Percentiles rank a stretch among this genome's conserved stretches.
phyloP scores from a whole-genome alignment of 306 rosid genomes.

The Parietaria judaica region DNA sequence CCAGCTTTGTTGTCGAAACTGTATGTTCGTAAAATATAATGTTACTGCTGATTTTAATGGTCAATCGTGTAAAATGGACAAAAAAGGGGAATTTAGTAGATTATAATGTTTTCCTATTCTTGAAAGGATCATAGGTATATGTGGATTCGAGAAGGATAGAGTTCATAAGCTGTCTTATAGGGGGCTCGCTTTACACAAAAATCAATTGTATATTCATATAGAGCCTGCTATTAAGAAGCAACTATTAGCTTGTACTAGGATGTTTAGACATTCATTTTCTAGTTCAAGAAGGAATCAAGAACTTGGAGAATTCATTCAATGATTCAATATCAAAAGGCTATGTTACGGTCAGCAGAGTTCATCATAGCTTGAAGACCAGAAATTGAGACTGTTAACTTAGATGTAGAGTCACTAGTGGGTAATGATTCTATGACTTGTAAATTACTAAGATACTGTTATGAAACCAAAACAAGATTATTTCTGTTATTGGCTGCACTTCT shows the following conservation, averaged over 20 bases:
- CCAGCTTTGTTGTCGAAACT: slow-evolving; percentile 12
- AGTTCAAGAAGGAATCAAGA: background rate
- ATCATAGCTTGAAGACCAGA: slow-evolving; percentile 1
- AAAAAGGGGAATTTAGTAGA: slow-evolving; percentile 10
- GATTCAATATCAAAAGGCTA: background rate
- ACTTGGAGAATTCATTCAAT: background rate
- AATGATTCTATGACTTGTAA: background rate
- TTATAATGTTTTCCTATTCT: background rate
- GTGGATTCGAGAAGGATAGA: slow-evolving; percentile 9
- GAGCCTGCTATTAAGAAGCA: background rate
- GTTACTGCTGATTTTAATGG: slow-evolving; percentile 8
- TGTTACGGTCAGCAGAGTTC: background rate
- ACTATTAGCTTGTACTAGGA: background rate
- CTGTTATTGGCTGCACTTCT: slow-evolving; percentile 13
- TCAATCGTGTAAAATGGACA: slow-evolving; percentile 18
- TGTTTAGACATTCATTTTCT: background rate
- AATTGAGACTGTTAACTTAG: background rate
- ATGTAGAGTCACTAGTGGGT: background rate
- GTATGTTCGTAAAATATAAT: background rate
- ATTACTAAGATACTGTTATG: background rate
- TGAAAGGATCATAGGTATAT: slow-evolving; percentile 23
- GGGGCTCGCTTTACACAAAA: slow-evolving; percentile 9
- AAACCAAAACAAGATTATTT: slow-evolving; percentile 8
- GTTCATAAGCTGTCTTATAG: background rate
- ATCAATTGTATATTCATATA: background rate